phyloP scores from a whole-genome alignment of 768 basidiomycete genomes.

The Phaffia australis region DNA sequence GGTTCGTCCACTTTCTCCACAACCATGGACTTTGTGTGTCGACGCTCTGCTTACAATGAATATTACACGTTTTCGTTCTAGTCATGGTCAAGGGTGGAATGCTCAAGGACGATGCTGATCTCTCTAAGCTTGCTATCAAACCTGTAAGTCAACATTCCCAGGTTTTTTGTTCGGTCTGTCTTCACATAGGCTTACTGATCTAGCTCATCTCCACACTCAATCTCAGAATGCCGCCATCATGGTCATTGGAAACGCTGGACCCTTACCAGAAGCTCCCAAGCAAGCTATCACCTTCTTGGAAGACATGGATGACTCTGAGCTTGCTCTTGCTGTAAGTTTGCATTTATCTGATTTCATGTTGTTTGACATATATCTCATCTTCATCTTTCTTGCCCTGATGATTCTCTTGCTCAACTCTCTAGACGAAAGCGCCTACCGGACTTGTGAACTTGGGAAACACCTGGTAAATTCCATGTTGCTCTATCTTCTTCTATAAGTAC shows the following conservation, averaged over 20 bases:
- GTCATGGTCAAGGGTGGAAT: slow-evolving; percentile 89
- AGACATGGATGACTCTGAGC: slow-evolving; percentile 76
- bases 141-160: slow-evolving; percentile 48
- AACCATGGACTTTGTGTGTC: neutral
- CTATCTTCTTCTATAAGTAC: slow-evolving; percentile 27
- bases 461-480: slow-evolving; percentile 30
- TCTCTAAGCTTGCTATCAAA: slow-evolving; percentile 75
- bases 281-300: slow-evolving; percentile 74
- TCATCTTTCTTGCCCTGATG: neutral
- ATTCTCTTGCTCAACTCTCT: neutral
- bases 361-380: neutral
- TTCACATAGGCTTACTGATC: neutral
- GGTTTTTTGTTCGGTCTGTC: neutral
- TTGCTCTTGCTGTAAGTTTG: slow-evolving; percentile 62
- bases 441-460: slow-evolving; percentile 35
- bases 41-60: neutral
- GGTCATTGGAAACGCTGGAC: slow-evolving; percentile 87
- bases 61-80: neutral
- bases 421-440: slow-evolving; percentile 31
- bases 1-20: neutral
- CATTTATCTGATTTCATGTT: neutral
- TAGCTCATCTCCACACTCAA: neutral
- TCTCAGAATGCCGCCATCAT: slow-evolving; percentile 74
- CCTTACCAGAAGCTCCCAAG: slow-evolving; percentile 75
- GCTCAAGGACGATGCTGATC: slow-evolving; percentile 83